phyloP scores from a whole-genome alignment of 805 yeast species.

The Candida montana region DNA sequence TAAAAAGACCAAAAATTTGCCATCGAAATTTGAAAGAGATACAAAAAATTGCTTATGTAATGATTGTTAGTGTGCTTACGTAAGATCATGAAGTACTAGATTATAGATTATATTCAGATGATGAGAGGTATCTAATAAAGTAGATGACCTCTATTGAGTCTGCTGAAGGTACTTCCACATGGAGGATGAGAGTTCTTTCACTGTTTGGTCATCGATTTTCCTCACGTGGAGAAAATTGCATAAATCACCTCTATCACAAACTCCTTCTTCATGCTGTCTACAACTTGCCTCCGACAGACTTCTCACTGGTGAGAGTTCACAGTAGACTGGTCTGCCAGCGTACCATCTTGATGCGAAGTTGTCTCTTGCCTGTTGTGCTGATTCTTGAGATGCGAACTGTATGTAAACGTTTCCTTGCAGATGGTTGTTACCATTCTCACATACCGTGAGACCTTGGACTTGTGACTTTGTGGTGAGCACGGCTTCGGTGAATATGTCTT shows the following conservation, averaged over 20 bases:
- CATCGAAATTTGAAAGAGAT: slow-evolving; percentile 5
- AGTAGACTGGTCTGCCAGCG: slow-evolving; percentile 68
- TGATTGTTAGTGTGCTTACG: neutral
- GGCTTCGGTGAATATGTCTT: slow-evolving; percentile 66
- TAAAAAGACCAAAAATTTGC: slow-evolving; percentile 8
- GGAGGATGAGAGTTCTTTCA: slow-evolving; percentile 37
- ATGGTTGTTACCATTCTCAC: slow-evolving; percentile 81
- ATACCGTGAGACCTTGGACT: slow-evolving; percentile 61
- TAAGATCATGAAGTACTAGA: too few species aligned
- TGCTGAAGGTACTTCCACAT: slow-evolving; percentile 28
- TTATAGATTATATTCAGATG: too few species aligned
- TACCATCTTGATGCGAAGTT: slow-evolving; percentile 79
- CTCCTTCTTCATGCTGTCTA: slow-evolving; percentile 60
- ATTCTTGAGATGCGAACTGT: slow-evolving; percentile 46
- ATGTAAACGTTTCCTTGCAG: slow-evolving; percentile 83
- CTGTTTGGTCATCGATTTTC: slow-evolving; percentile 42
- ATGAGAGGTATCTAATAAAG: too few species aligned
- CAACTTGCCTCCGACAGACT: slow-evolving; percentile 71
- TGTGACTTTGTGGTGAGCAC: slow-evolving; percentile 36
- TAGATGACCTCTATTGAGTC: neutral
- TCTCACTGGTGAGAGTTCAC: slow-evolving; percentile 72
- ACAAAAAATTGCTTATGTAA: neutral
- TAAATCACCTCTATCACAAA: slow-evolving; percentile 73
- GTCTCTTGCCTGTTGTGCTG: slow-evolving; percentile 57
- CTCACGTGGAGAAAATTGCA: slow-evolving; percentile 86